Conservation (phyloP, 805 yeast genomes). For the Yamadazyma phyllophila region DNA sequence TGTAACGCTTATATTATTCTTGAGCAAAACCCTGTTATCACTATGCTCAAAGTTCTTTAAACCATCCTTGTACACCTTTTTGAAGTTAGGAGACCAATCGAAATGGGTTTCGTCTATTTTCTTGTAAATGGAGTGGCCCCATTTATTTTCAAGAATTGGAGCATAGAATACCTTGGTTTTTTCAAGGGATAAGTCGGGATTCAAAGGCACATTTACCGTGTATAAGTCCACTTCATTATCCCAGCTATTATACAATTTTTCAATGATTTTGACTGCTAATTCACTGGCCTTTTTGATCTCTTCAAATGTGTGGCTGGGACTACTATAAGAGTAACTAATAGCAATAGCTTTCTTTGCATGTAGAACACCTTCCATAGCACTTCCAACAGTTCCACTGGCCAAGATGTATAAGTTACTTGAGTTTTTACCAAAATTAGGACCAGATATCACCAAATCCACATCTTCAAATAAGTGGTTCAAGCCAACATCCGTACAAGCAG, state of each 20-base stretch:
- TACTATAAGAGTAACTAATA: slow-evolving; percentile 77
- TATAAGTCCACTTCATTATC: slow-evolving; percentile 61
- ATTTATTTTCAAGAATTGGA: slow-evolving; percentile 76
- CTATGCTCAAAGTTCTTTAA: slow-evolving; percentile 41
- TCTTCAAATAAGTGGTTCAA: slow-evolving; percentile 58
- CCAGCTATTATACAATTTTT: slow-evolving; percentile 47
- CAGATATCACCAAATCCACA: slow-evolving; percentile 80
- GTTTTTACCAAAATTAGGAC: slow-evolving; percentile 95
- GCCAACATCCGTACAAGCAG: slow-evolving; percentile 92
- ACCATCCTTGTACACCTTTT: slow-evolving; percentile 56
- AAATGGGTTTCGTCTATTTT: slow-evolving; percentile 42
- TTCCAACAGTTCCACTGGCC: slow-evolving; percentile 95
- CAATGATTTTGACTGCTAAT: slow-evolving; percentile 61
- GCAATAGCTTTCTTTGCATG: slow-evolving; percentile 73
- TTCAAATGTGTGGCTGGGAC: slow-evolving; percentile 46
- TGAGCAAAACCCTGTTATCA: slow-evolving; percentile 69
- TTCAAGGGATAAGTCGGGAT: slow-evolving; percentile 48
- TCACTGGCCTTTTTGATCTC: slow-evolving; percentile 63
- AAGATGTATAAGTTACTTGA: slow-evolving; percentile 84
- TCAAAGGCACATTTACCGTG: slow-evolving; percentile 80
- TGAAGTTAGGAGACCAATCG: slow-evolving; percentile 84
- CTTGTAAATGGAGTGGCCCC: slow-evolving; percentile 63
- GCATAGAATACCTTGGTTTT: slow-evolving; percentile 65
- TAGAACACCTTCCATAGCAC: slow-evolving; percentile 90
- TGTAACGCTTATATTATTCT: slow-evolving; percentile 56